A percentile compares a stretch with the other conserved stretches of the same genome.
Conservation (phyloP, 176 grass and related monocot species). For the Panicum miliaceum region DNA sequence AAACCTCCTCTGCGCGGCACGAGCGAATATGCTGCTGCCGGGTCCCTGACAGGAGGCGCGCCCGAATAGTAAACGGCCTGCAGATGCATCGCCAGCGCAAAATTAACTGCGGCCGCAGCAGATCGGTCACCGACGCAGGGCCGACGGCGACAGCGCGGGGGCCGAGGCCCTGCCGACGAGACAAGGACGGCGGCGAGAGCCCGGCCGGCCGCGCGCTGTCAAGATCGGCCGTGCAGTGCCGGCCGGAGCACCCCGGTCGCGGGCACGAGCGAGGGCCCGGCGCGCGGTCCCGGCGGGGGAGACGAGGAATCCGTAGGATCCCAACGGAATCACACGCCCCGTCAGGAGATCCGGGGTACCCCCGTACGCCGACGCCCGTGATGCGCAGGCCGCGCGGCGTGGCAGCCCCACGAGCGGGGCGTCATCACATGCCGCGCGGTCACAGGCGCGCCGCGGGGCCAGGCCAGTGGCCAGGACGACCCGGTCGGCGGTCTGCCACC, state of each 20-base stretch:
- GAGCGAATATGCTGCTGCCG: not conserved
- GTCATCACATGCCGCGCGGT: not conserved
- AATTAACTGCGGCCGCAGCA: not conserved
- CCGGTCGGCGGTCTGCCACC: too few relatives aligned
- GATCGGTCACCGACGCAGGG: not conserved
- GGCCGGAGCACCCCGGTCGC: too few relatives aligned
- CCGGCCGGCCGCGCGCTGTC: not conserved
- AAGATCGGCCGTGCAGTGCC: not conserved
- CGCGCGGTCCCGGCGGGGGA: not conserved
- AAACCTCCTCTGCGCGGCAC: not conserved
- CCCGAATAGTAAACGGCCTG: not conserved
- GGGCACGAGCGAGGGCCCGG: too few relatives aligned
- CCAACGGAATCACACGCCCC: not conserved
- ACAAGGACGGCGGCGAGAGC: not conserved
- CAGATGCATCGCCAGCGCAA: not conserved
- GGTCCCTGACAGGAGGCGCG: not conserved
- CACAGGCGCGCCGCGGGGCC: not conserved
- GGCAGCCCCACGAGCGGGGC: too few relatives aligned
- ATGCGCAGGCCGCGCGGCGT: not conserved
- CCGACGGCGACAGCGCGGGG: not conserved
- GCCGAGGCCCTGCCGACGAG: not conserved
- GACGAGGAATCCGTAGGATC: not conserved
- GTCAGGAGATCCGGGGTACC: not conserved
- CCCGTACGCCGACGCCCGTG: not conserved
- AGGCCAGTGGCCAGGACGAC: too few relatives aligned